Percentiles rank a stretch among this genome's conserved stretches.
These are phyloP conservation scores for Microdochium trichocladiopsis DNA, from an alignment of 2,329 filamentous ascomycete species.

Conservation along the genomic window DNA sequence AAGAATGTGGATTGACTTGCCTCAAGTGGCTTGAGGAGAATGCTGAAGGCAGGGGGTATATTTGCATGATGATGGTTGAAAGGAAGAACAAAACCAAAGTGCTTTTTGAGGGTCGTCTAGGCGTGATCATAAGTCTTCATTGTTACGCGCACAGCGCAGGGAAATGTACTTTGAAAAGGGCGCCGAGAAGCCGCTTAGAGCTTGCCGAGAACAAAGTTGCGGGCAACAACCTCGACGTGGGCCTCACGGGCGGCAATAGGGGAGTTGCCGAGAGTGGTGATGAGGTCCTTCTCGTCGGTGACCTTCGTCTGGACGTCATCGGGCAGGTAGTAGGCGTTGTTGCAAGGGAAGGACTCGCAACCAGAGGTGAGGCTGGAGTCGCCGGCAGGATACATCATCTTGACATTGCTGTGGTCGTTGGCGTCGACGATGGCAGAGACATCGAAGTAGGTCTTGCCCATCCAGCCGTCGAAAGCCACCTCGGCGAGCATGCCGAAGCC, in stretches of 20 bases:
- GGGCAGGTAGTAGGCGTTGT: slow-evolving; percentile 43
- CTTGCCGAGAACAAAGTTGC: slow-evolving; percentile 25
- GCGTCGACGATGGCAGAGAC: slow-evolving; percentile 51
- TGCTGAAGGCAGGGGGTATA: not conserved
- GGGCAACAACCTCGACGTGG: slow-evolving; percentile 15
- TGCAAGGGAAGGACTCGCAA: slow-evolving; percentile 44
- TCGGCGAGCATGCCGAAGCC: slow-evolving; percentile 44
- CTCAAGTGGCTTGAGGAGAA: no score
- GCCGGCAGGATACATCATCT: slow-evolving; percentile 42
- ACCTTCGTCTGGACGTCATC: slow-evolving; percentile 51
- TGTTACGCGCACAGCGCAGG: slow-evolving; percentile 18
- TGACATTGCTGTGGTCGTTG: slow-evolving; percentile 41
- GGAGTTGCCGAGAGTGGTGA: slow-evolving; percentile 40
- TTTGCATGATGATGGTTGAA: not conserved
- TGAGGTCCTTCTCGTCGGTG: slow-evolving; percentile 38
- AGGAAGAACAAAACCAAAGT: not conserved
- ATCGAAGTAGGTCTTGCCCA: slow-evolving; percentile 46
- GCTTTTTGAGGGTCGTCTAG: not conserved
- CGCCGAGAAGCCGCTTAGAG: slow-evolving; percentile 11
- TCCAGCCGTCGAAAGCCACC: slow-evolving; percentile 40
- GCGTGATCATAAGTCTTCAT: slow-evolving; percentile 11
- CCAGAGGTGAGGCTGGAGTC: slow-evolving; percentile 34
- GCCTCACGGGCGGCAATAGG: slow-evolving; percentile 12
- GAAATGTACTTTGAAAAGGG: slow-evolving; percentile 7
- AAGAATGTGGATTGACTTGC: not conserved